These are phyloP conservation scores for Dendrobium officinale DNA, from an alignment of 106 monocot species.

Conservation along the genomic window DNA sequence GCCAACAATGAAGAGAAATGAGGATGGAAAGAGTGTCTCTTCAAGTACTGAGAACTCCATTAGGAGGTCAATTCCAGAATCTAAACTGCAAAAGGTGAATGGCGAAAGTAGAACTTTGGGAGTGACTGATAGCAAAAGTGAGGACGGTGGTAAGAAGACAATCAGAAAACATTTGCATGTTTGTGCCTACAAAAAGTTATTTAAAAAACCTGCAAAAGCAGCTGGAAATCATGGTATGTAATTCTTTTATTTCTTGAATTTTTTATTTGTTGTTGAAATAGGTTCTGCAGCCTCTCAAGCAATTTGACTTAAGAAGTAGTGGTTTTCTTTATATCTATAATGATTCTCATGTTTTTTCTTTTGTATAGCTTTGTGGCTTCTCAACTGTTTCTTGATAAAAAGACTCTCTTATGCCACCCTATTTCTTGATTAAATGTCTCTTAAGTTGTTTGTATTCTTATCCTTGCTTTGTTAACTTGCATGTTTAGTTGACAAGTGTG, in stretches of 20 bases:
- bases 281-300: not conserved
- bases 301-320: not conserved
- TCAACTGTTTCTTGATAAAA: not conserved
- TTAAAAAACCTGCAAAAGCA: not conserved
- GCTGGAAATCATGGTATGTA: not conserved
- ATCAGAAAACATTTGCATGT: constrained; percentile 5
- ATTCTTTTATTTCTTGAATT: not conserved
- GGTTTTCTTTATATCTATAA: not conserved
- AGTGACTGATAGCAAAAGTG: not conserved
- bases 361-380: not conserved
- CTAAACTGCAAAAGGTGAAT: not conserved
- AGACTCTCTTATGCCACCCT: not conserved
- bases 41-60: constrained; percentile 1
- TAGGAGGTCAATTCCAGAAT: not conserved
- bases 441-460: not conserved
- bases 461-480: not conserved
- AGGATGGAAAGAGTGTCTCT: not conserved
- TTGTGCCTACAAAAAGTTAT: not conserved
- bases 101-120: not conserved
- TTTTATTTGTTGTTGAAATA: constrained; percentile 1
- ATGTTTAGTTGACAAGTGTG: not conserved
- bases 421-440: not conserved
- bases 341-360: not conserved
- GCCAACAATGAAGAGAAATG: not conserved
- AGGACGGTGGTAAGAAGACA: not conserved